Evolutionary conservation across 2,329 filamentous ascomycete genomes (phyloP).

Genomic region (Penicillium sp.): DNA sequence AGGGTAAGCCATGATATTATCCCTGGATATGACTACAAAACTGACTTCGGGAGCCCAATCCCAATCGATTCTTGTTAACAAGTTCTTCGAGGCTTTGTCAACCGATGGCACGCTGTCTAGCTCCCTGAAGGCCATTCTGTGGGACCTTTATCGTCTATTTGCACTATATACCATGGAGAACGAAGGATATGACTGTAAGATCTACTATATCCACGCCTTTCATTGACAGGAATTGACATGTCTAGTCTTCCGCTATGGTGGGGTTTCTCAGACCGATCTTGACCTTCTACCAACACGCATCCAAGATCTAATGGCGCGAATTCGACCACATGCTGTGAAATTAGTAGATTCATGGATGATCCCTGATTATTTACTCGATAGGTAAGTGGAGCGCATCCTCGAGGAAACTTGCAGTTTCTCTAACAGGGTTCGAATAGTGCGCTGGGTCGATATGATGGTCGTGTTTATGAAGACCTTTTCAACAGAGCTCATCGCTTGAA

Average conservation of each 20-base stretch:
- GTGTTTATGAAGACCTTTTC: conserved; percentile 56
- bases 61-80: conserved; percentile 50
- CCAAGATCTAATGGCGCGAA: conserved; percentile 48
- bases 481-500: conserved; percentile 54
- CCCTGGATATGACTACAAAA: too few species aligned
- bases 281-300: conserved; percentile 43
- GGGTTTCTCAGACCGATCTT: conserved; percentile 45
- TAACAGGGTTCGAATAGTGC: conserved; percentile 36
- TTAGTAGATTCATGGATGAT: conserved; percentile 56
- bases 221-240: neutral
- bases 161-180: conserved; percentile 50
- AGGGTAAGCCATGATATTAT: conserved; percentile 10
- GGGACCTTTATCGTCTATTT: conserved; percentile 50
- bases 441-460: conserved; percentile 53
- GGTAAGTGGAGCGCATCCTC: conserved; percentile 13
- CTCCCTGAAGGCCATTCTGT: conserved; percentile 35
- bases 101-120: conserved; percentile 25
- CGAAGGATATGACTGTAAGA: conserved; percentile 32
- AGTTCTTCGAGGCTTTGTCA: conserved; percentile 46
- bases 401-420: neutral
- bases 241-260: conserved; percentile 45
- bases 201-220: neutral
- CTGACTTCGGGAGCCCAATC: conserved; percentile 41
- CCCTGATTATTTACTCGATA: conserved; percentile 54
- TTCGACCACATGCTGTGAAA: conserved; percentile 54